Base-by-base conservation (phyloP, 2,329 filamentous ascomycete genomes). In the Epicoccum sorghinum region DNA sequence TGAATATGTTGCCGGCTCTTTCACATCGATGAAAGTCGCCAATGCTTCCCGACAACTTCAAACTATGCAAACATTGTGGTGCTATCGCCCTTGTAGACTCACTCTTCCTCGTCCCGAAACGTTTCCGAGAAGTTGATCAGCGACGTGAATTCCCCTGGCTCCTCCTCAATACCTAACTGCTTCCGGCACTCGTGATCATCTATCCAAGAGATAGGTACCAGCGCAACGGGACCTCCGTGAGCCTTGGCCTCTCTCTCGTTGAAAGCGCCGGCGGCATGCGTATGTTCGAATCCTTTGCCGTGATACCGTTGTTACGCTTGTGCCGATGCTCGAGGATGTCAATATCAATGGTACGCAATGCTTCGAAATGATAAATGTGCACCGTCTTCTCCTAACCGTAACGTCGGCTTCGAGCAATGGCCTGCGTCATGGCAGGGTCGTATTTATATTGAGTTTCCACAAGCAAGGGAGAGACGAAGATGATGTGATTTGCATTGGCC, bases 281-380 rank as follows among this genome's bases (percentile, higher is more conserved):
- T 5, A 41, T 14, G 4, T 51, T 27, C 13, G 58, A 59, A 3
- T 29, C 24, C 1, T 29, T 9, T 0, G 55, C 38, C 4, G 50
- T 52, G 8, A 71, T 61, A 24, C 57, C 65, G n/a, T 67, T 52
- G 13, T 24, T 38, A 0, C 75, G 67, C 12, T 68, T 69, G 51
- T 80, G 76, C 2, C 76, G 70, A 37, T 78, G 76, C 58, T 80
- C 76, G 1, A 81, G 57, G 13, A 80, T 76, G 53, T 80, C 78
- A 1, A 80, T 75, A 33, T 81, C 78, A 35, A 81, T 77, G 1
- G 78, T 80, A 69, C 96, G 89, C 68, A 97, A 89, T 9, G 91
- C 95, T 7, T 96, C 87, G 18, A 98, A 87, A 2, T 93, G 80
- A 64, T 87, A 87, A 13, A 87, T 79, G 47, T 84, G 77, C 2